These are phyloP conservation scores for Glycine tomentella DNA, from an alignment of 306 rosid species.

Conservation along the genomic window DNA sequence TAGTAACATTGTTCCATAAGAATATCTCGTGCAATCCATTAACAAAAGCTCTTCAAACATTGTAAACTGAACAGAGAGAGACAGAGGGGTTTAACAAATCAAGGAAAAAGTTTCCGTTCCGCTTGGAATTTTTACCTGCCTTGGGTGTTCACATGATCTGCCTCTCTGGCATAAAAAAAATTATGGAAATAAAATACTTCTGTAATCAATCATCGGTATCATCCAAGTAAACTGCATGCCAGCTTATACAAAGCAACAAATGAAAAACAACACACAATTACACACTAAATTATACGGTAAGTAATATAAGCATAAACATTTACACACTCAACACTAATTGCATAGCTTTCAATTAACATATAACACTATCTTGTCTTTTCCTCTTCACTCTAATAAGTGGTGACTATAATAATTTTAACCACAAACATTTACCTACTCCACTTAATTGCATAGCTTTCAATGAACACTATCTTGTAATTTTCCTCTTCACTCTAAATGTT, in stretches of 20 bases:
- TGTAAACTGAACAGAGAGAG: neutral
- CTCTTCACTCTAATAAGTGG: no score
- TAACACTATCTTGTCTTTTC: no score
- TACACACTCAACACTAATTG: no score
- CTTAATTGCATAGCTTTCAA: no score
- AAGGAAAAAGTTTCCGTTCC: neutral
- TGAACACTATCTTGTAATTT: no score
- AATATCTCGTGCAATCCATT: no score
- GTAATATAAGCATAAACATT: no score
- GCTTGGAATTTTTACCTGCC: neutral
- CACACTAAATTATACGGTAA: no score
- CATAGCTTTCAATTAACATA: no score
- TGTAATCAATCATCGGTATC: neutral
- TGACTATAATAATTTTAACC: no score
- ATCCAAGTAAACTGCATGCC: neutral
- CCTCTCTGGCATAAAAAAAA: neutral
- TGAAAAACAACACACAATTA: no score
- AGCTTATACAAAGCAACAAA: neutral
- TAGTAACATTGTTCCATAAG: neutral
- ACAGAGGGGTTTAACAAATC: neutral
- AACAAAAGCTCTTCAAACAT: neutral
- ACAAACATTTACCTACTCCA: no score
- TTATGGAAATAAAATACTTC: neutral
- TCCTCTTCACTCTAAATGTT: neutral
- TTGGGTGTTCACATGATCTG: neutral